phyloP scores from a whole-genome alignment of 768 basidiomycete species.

The Tulasnella calospora region DNA sequence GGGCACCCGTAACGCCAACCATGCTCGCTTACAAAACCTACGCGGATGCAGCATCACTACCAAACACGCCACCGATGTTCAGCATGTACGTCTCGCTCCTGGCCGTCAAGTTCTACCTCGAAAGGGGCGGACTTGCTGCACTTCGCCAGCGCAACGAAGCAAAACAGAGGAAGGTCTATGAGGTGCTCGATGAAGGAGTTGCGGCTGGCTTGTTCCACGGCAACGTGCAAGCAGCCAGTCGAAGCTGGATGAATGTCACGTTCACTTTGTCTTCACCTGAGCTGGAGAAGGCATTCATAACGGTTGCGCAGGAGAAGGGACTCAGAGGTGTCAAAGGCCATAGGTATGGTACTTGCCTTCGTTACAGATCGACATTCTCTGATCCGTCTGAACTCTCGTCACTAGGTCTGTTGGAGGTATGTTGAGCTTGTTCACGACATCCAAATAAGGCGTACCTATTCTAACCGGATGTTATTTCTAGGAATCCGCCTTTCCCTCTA shows the following conservation, averaged over 20 bases:
- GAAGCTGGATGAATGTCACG: conserved; percentile 95
- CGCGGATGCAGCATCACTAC: conserved; percentile 68
- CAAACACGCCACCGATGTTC: conserved; percentile 92
- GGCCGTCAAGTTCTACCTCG: conserved; percentile 66
- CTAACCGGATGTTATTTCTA: conserved; percentile 28
- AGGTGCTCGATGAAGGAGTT: conserved; percentile 63
- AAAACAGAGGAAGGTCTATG: conserved; percentile 78
- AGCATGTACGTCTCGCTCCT: conserved; percentile 85
- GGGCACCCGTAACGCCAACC: conserved; percentile 69
- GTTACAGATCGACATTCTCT: neutral
- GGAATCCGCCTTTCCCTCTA: conserved; percentile 83
- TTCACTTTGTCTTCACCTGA: conserved; percentile 75
- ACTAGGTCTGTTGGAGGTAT: conserved; percentile 54
- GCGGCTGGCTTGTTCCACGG: conserved; percentile 60
- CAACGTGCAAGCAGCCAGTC: conserved; percentile 67
- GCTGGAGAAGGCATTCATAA: conserved; percentile 66
- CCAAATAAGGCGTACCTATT: neutral
- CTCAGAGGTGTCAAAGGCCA: conserved; percentile 91
- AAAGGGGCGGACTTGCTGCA: conserved; percentile 59
- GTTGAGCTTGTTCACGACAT: neutral
- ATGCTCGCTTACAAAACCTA: conserved; percentile 79
- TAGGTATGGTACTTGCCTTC: conserved; percentile 50
- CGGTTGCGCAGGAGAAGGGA: conserved; percentile 69
- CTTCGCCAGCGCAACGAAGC: conserved; percentile 60
- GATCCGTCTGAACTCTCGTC: neutral